Conservation (phyloP, 2,329 filamentous ascomycete species). For the Xylariaceae sp. region DNA sequence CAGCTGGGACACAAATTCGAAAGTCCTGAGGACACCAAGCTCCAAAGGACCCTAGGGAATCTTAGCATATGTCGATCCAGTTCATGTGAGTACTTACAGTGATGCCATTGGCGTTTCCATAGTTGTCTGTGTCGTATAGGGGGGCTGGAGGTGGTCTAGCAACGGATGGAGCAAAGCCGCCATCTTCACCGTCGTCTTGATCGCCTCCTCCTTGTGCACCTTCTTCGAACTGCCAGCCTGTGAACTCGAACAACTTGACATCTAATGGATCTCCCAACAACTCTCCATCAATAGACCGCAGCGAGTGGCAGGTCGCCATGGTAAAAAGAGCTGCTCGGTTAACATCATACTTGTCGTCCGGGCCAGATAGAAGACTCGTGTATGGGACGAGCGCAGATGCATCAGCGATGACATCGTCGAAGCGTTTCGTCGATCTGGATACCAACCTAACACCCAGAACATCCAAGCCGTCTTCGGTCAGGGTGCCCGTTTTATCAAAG, state of each 20-base stretch:
- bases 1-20: slow-evolving; percentile 93
- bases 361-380: slow-evolving; percentile 26
- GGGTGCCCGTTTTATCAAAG: slow-evolving; percentile 98
- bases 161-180: slow-evolving; percentile 79
- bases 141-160: slow-evolving; percentile 71
- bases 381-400: slow-evolving; percentile 56
- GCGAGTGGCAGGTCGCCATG: slow-evolving; percentile 96
- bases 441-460: slow-evolving; percentile 85
- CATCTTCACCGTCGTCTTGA: slow-evolving; percentile 70
- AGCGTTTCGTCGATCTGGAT: slow-evolving; percentile 57
- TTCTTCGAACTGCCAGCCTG: slow-evolving; percentile 88
- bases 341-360: slow-evolving; percentile 33
- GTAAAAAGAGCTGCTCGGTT: slow-evolving; percentile 72
- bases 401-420: slow-evolving; percentile 74
- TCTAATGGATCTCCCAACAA: slow-evolving; percentile 92
- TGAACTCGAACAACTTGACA: slow-evolving; percentile 98
- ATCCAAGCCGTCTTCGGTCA: slow-evolving; percentile 94
- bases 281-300: slow-evolving; percentile 82
- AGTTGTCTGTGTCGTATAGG: slow-evolving; percentile 45
- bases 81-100: slow-evolving; percentile 24
- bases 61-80: slow-evolving; percentile 13
- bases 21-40: slow-evolving; percentile 84
- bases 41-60: slow-evolving; percentile 60
- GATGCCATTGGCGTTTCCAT: slow-evolving; percentile 25
- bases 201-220: slow-evolving; percentile 66